phyloP scores from a whole-genome alignment of 1,284 basidiomycete species.

The Fomitopsis betulina region DNA sequence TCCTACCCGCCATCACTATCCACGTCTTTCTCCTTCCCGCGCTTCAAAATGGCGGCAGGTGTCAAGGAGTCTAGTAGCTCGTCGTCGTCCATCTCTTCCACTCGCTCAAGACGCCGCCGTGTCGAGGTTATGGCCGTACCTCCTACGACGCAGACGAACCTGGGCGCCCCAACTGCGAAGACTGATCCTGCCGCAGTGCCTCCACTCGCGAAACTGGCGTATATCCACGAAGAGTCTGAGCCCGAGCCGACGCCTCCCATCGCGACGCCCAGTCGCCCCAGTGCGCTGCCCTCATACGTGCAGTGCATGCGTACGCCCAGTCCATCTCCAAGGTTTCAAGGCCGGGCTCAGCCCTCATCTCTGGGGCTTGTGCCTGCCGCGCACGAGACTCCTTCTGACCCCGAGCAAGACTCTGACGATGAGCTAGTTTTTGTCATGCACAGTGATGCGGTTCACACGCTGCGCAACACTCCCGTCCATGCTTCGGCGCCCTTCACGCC shows the following conservation, averaged over 20 bases:
- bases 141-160: neutral
- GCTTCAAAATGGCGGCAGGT: neutral
- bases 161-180: neutral
- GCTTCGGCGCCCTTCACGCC: neutral
- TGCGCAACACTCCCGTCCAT: neutral
- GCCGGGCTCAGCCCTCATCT: neutral
- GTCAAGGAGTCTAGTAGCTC: neutral
- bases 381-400: neutral
- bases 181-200: neutral
- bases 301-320: neutral
- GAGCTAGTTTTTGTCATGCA: constrained; percentile 19
- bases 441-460: constrained; percentile 9
- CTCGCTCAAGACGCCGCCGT: constrained; percentile 9
- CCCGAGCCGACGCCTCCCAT: neutral
- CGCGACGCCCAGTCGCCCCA: neutral
- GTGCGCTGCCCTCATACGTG: neutral
- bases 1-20: constrained; percentile 3
- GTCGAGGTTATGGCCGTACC: constrained; percentile 11
- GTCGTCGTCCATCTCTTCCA: constrained; percentile 12
- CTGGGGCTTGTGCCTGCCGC: neutral
- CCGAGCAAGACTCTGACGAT: constrained; percentile 11
- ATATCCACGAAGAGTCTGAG: neutral
- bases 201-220: neutral
- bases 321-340: neutral
- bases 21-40: neutral